Base-by-base conservation (phyloP, 371 early-diverging fungal genomes). In the Actinomucor elegans region DNA sequence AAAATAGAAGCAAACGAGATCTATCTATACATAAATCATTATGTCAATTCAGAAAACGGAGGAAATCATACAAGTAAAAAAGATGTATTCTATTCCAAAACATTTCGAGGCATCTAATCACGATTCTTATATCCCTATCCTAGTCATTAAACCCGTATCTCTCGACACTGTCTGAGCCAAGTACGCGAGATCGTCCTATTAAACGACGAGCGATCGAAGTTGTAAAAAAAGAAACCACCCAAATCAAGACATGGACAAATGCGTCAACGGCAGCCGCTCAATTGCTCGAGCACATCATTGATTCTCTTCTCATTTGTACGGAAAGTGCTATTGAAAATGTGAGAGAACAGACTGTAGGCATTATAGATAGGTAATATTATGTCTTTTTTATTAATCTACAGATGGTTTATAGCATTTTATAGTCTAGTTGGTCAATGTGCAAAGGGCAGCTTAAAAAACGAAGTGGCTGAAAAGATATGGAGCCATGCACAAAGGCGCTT, bases 301-400 rank as follows among this genome's bases (percentile, higher is more conserved):
- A 41, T 31, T 40, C 54, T 8, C 26, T 64, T 17, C n/a, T 64
- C 3, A 24, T 27, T 8, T 64, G 48, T n/a, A 52, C 55, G 10
- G 43, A 64, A 21, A 65, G 69, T 37, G 57, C 26, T 1, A 65
- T 69, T 11, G 69, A 69, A 28, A 45, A 26, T 26, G 55, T 69
- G 0, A 49, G 69, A 35, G 69, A 69, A 29, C 57, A 57, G 31
- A 52, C 65, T 11, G 59, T 65, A 2, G 31, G 31, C 11, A 43
- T 52, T 8, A 15, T 68, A 6, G 36, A 49, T n/a, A 53, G 57
- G 66, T 65, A 61, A 32, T n/a, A 20, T 0, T 34, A 11, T 34
- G 34, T 12, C 11, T 9, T n/a, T 34, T 34, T 5, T 34, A 9
- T 9, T 28, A 26, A 12, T 3, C 41, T n/a, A 43, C 28, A 29